phyloP scores from a whole-genome alignment of 2,329 filamentous ascomycete genomes.

The Tolypocladium ovalisporum region DNA sequence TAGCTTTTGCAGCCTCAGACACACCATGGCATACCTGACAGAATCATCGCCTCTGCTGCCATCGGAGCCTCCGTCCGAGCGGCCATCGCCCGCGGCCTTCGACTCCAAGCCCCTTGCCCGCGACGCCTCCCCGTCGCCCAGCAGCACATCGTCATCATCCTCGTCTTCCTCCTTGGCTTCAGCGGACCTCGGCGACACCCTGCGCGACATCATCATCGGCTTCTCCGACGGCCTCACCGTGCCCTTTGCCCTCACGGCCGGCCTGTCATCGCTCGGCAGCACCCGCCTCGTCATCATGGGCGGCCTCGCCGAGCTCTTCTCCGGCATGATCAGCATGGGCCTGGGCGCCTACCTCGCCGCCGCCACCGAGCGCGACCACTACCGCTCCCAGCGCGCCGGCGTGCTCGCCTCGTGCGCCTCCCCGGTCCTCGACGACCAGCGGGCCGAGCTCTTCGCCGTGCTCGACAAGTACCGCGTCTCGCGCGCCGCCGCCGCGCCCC shows the following conservation, averaged over 20 bases:
- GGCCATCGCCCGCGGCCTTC: constrained; percentile 7
- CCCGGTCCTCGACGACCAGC: constrained; percentile 31
- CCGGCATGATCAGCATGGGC: constrained; percentile 69
- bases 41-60: constrained; percentile 22
- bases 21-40: constrained; percentile 14
- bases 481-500: constrained; percentile 25
- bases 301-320: constrained; percentile 64
- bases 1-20: not conserved
- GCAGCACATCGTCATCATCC: constrained; percentile 3
- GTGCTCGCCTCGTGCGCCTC: constrained; percentile 30
- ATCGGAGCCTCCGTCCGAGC: constrained; percentile 18
- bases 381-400: constrained; percentile 35
- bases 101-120: constrained; percentile 13
- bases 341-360: constrained; percentile 64
- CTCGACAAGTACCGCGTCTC: constrained; percentile 39
- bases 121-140: constrained; percentile 10
- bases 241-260: constrained; percentile 68
- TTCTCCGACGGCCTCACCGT: constrained; percentile 72
- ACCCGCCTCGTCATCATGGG: constrained; percentile 59
- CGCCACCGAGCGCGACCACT: constrained; percentile 41
- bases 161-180: constrained; percentile 11
- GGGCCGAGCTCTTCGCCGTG: constrained; percentile 37
- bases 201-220: constrained; percentile 61
- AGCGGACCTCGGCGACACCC: constrained; percentile 28
- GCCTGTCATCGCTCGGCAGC: constrained; percentile 54